Percentiles rank a stretch among this genome's conserved stretches.
phyloP scores from a whole-genome alignment of 768 basidiomycete species.

The Auricularia sp. region DNA sequence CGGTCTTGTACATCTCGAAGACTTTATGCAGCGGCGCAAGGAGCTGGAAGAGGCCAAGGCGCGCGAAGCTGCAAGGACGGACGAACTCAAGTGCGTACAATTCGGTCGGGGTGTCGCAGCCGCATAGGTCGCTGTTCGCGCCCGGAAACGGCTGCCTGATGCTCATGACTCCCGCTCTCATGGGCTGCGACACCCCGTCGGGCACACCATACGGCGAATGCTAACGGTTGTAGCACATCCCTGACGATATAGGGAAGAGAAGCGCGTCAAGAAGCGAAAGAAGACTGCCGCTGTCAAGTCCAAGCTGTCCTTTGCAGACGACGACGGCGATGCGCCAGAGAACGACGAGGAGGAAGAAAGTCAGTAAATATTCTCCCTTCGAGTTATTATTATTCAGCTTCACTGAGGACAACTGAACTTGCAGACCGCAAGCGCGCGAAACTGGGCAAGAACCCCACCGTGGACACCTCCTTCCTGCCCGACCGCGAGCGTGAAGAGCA shows the following conservation, averaged over 20 bases:
- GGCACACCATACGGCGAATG: constrained; percentile 37
- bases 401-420: no score
- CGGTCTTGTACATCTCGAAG: constrained; percentile 83
- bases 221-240: constrained; percentile 74
- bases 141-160: no score
- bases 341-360: constrained; percentile 20
- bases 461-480: constrained; percentile 96
- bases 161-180: no score
- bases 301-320: constrained; percentile 84
- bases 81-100: constrained; percentile 73
- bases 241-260: constrained; percentile 70
- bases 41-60: constrained; percentile 88
- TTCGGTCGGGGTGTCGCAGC: constrained; percentile 15
- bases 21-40: constrained; percentile 82
- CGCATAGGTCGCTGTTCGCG: neutral
- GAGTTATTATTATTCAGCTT: no score
- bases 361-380: no score
- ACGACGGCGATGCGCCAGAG: constrained; percentile 36
- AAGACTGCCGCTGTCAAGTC: constrained; percentile 60
- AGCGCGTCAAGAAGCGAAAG: constrained; percentile 85
- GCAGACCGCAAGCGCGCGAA: constrained; percentile 51
- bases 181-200: no score
- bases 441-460: constrained; percentile 88
- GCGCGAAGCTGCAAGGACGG: constrained; percentile 75
- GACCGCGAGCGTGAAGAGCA: constrained; percentile 95